Conservation (phyloP, 2,329 filamentous ascomycete genomes). For the Trichoderma oligosporum region DNA sequence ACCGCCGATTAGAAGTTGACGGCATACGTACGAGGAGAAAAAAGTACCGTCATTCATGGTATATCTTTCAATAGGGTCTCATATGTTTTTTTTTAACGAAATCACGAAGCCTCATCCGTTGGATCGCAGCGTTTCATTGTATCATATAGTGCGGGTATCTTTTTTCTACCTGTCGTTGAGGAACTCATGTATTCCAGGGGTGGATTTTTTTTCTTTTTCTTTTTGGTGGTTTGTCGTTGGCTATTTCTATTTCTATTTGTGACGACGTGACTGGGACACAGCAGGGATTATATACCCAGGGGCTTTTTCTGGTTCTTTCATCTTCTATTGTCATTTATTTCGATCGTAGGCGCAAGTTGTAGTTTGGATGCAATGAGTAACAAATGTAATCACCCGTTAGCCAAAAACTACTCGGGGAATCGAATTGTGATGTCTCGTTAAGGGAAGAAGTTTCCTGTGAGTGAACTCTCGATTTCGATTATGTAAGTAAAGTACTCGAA, state of each 20-base stretch:
- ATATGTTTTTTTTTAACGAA: slow-evolving; percentile 9
- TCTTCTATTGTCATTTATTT: background rate
- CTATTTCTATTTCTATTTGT: slow-evolving; percentile 7
- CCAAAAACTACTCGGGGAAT: background rate
- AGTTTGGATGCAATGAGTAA: background rate
- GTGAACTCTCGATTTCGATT: too few species aligned
- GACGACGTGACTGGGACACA: slow-evolving; percentile 17
- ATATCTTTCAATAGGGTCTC: background rate
- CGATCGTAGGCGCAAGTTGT: background rate
- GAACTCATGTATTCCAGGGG: background rate
- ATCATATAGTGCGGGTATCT: slow-evolving; percentile 9
- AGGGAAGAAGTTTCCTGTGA: background rate
- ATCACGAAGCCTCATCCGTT: slow-evolving; percentile 16
- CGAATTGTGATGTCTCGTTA: background rate
- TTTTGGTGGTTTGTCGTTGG: slow-evolving; percentile 6
- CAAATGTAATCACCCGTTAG: slow-evolving; percentile 13
- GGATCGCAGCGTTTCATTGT: slow-evolving; percentile 17
- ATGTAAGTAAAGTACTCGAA: too few species aligned
- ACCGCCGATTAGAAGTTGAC: slow-evolving; percentile 51
- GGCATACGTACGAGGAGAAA: background rate
- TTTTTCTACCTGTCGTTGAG: background rate
- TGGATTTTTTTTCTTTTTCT: slow-evolving; percentile 4
- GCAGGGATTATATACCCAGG: slow-evolving; percentile 20
- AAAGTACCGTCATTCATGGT: background rate
- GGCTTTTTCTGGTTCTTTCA: slow-evolving; percentile 4